phyloP scores from a whole-genome alignment of 345 rosid species.

The Eucalyptus cladocalyx region DNA sequence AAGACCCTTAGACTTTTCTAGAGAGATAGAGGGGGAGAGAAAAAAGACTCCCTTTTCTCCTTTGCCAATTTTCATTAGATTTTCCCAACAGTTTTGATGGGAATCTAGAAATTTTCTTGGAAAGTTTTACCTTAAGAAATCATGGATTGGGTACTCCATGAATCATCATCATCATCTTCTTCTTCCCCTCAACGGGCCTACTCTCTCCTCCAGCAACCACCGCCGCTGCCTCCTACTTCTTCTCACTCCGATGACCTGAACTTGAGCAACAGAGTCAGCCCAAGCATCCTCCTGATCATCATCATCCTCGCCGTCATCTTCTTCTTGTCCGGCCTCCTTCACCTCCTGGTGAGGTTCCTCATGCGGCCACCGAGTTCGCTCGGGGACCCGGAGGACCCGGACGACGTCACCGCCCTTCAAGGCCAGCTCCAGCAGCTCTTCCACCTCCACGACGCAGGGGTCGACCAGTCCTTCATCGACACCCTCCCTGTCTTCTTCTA shows the following conservation, averaged over 20 bases:
- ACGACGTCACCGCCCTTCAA: conserved; percentile 71
- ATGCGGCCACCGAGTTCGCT: conserved; percentile 28
- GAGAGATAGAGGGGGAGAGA: not conserved
- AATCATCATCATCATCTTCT: not conserved
- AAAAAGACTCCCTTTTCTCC: not conserved
- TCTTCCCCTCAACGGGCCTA: not conserved
- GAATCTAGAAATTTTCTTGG: not conserved
- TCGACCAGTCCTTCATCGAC: conserved; percentile 93
- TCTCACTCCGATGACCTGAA: conserved; percentile 20
- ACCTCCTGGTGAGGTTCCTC: conserved; percentile 72
- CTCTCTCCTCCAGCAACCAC: conserved; percentile 19
- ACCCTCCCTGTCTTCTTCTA: conserved; percentile 84
- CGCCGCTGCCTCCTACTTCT: conserved; percentile 1
- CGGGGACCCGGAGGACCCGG: conserved; percentile 56
- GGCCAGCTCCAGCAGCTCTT: conserved; percentile 96
- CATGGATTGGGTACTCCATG: conserved; percentile 27
- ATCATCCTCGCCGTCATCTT: conserved; percentile 81
- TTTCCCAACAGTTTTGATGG: not conserved
- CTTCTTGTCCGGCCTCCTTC: conserved; percentile 87
- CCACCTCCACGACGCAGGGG: conserved; percentile 92
- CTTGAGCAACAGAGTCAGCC: conserved; percentile 57
- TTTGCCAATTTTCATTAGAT: not conserved
- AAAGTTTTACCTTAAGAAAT: not conserved
- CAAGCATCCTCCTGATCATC: conserved; percentile 64
- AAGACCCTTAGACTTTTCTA: not conserved